Base-by-base conservation (phyloP, 208 protist species). In the Crithidia sp. region DNA sequence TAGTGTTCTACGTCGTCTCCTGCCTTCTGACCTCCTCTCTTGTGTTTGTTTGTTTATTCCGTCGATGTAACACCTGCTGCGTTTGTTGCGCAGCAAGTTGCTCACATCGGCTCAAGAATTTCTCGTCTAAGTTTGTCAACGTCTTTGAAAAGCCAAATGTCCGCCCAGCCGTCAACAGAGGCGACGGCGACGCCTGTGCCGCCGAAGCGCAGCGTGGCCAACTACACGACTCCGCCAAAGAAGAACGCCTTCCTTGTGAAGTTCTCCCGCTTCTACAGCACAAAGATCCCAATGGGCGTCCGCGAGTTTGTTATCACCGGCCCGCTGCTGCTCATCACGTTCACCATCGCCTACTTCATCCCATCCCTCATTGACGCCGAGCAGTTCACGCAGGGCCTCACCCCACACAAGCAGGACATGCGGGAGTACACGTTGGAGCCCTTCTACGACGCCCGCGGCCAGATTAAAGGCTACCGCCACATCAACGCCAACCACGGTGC, bases 291-390 rank as follows among this genome's bases (percentile, higher is more conserved):
- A 8, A 85, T 92, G 76, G 91, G 91, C 16, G 82, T 93, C 36
- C 91, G 91, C 19, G 88, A 95, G 83, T 95, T 95, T 80, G 86
- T 95, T 44, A 79, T 95, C 62, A 83, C 85, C 4, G 88, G 82
- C 12, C 91, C 91, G 4, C 62, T 94, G 17, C 56, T 92, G 9
- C 39, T 92, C 8, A 84, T 90, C 28, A 86, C 85, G 10, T 86
- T 91, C 67, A 72, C 73, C 16, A 83, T 94, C 36, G 91, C 87
- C 3, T 95, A 95, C 67, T 89, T 84, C 56, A 83, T 89, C 47
- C 87, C 88, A 3, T 71, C 69, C 12, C 59, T 92, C 9, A 77
- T 92, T n/a, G 76, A 84, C 1, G 77, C 84, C 2, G 91, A 95
- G 76, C 86, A 92, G 71, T 92, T 92, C 55, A 93, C 86, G 6